A percentile compares a stretch with the other conserved stretches of the same genome.
phyloP scores from a whole-genome alignment of 768 basidiomycete genomes.

The Russula lepida region DNA sequence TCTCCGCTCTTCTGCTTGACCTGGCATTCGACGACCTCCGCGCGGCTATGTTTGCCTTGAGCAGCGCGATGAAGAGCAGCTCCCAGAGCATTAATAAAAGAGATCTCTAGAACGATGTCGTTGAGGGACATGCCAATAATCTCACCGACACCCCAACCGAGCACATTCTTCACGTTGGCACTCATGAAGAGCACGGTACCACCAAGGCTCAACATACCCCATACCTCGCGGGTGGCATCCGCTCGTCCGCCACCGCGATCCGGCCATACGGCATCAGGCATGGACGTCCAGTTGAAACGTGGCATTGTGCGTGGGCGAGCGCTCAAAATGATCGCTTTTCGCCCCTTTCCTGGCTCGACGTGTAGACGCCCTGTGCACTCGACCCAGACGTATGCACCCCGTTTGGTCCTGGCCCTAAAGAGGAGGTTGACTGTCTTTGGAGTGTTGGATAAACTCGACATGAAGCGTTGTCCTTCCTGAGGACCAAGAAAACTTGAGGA shows the following conservation, averaged over 20 bases:
- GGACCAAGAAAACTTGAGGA: slow-evolving; percentile 29
- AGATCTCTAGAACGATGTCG: slow-evolving; percentile 29
- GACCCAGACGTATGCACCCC: slow-evolving; percentile 71
- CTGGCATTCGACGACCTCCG: slow-evolving; percentile 14
- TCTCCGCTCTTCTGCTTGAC: slow-evolving; percentile 11
- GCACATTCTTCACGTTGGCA: slow-evolving; percentile 46
- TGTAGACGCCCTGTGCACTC: slow-evolving; percentile 85
- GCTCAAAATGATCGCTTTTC: slow-evolving; percentile 89
- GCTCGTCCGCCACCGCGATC: slow-evolving; percentile 16
- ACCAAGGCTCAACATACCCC: slow-evolving; percentile 42
- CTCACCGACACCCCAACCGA: slow-evolving; percentile 53
- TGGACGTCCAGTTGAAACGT: slow-evolving; percentile 48
- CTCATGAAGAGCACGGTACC: slow-evolving; percentile 47
- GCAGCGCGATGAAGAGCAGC: slow-evolving; percentile 21
- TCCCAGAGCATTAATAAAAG: neutral
- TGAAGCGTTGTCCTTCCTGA: slow-evolving; percentile 19
- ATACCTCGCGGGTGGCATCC: slow-evolving; percentile 36
- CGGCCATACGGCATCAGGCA: slow-evolving; percentile 33
- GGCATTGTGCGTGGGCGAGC: slow-evolving; percentile 69
- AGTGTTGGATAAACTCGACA: slow-evolving; percentile 1
- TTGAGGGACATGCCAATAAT: slow-evolving; percentile 41
- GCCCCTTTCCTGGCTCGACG: slow-evolving; percentile 86
- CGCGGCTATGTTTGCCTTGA: slow-evolving; percentile 2
- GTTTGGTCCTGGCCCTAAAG: slow-evolving; percentile 71
- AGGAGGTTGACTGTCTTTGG: slow-evolving; percentile 72